Base-by-base conservation (phyloP, 2,329 filamentous ascomycete genomes). In the Trichoderma koningiopsis region DNA sequence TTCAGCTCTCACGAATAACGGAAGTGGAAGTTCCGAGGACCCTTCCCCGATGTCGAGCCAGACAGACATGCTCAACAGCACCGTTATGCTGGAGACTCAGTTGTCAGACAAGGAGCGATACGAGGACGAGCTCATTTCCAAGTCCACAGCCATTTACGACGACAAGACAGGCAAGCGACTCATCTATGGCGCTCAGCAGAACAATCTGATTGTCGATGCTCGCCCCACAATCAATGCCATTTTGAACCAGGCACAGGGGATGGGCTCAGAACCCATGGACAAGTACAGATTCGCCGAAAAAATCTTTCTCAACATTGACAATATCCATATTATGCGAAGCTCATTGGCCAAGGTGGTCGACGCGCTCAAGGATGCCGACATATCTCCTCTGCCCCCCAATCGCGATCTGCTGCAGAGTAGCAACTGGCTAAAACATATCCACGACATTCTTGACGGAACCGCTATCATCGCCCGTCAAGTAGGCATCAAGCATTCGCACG, bases 181-280 rank as follows among this genome's bases (percentile, higher is more conserved):
- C 47, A 83, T 98, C 31, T 98, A 97, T 74, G 96, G 96, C 31
- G 95, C 95, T 14, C 94, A 97, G 74, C 93, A 97, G 77, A 89
- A 89, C 72, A 99, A 98, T 76, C 83, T 98, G 70, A 99, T 99
- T 73, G 94, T 99, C 56, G 96, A 99, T 82, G 96, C 96, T 56
- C 89, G 96, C 57, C 96, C 96, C 19, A 96, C 91, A 4, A 90
- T 99, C 74, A 99, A 99, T 78, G 96, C 96, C 24, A 89, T 94
- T 73, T 94, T 94, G 7, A 98, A 97, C 87, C 94, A 97, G 78
- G 92, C 94, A 4, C 90, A 95, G 72, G 96, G 96, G 7, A 89
- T 94, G 78, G 96, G 96, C 2, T 97, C 95, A 0, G 96, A 99
- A 80, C 97, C 97, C 76, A 97, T 98, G 92, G 93, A 97, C 72